A percentile compares a stretch with the other conserved stretches of the same genome.
These are phyloP conservation scores for Barnettozyma botsteinii DNA, from an alignment of 805 yeast species.

Conservation along the genomic window DNA sequence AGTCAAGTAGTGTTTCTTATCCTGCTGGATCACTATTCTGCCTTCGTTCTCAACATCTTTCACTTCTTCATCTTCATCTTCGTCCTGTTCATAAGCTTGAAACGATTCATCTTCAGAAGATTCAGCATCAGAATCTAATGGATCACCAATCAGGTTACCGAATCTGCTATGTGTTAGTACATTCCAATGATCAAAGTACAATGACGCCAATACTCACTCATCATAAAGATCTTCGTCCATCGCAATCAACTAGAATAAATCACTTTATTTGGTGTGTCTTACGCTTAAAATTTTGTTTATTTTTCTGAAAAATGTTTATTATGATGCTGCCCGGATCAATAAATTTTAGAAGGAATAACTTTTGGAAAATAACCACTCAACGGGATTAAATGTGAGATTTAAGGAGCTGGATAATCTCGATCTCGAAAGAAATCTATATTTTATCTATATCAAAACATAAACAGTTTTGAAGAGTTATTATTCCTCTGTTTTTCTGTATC, in stretches of 20 bases:
- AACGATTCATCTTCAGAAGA: constrained; percentile 18
- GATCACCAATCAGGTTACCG: constrained; percentile 60
- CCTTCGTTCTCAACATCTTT: constrained; percentile 10
- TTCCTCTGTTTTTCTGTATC: no score
- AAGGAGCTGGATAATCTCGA: no score
- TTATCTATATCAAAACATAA: no score
- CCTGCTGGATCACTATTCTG: constrained; percentile 38
- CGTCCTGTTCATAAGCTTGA: constrained; percentile 19
- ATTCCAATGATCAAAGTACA: neutral
- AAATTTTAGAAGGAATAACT: no score
- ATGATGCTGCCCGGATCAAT: neutral
- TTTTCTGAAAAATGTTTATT: neutral
- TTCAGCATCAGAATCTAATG: constrained; percentile 43
- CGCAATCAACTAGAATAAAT: neutral
- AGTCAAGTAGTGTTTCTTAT: constrained; percentile 37
- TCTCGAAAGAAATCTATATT: no score
- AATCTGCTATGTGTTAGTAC: constrained; percentile 31
- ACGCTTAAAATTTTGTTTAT: neutral
- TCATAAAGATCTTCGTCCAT: constrained; percentile 69
- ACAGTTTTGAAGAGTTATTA: no score
- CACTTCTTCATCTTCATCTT: constrained; percentile 22
- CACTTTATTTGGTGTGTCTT: neutral
- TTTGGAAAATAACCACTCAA: no score
- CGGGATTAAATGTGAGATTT: no score
- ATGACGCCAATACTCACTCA: constrained; percentile 48